A percentile compares a stretch with the other conserved stretches of the same genome.
These are phyloP conservation scores for Mucor indicus DNA, from an alignment of 371 early-diverging fungal genomes.

Conservation along the genomic window DNA sequence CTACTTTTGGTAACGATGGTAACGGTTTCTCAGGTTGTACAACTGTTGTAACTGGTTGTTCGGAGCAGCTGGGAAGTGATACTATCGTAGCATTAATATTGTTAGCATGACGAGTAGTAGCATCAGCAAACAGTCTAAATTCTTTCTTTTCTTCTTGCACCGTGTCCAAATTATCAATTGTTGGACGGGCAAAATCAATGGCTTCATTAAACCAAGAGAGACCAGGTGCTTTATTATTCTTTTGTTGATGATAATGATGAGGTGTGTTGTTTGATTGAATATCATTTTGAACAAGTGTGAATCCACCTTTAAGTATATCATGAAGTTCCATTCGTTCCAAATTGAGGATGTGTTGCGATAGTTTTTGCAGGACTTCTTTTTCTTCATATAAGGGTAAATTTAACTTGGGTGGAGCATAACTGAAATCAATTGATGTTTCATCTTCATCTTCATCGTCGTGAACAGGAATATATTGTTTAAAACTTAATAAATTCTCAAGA, in stretches of 20 bases:
- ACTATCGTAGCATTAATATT: too few relatives aligned
- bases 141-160: too few relatives aligned
- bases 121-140: too few relatives aligned
- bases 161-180: constrained; percentile 13
- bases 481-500: constrained; percentile 15
- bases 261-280: constrained; percentile 14
- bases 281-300: constrained; percentile 17
- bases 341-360: constrained; percentile 11
- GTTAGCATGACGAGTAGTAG: too few relatives aligned
- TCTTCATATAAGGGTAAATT: constrained; percentile 10
- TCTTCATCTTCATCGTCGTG: constrained; percentile 7
- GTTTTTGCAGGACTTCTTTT: constrained; percentile 18
- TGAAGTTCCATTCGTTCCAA: constrained; percentile 17
- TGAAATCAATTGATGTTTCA: constrained; percentile 2
- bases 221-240: too few relatives aligned
- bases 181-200: constrained; percentile 12
- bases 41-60: too few relatives aligned
- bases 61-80: too few relatives aligned
- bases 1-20: too few relatives aligned
- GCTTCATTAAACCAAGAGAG: constrained; percentile 26
- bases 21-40: too few relatives aligned
- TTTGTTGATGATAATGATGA: too few relatives aligned
- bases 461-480: constrained; percentile 20
- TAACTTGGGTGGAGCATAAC: constrained; percentile 9
- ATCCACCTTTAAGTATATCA: constrained; percentile 22